A percentile compares a stretch with the other conserved stretches of the same genome.
Evolutionary conservation across 2,329 filamentous ascomycete species (phyloP).

Genomic region (Cercospora sp.): DNA sequence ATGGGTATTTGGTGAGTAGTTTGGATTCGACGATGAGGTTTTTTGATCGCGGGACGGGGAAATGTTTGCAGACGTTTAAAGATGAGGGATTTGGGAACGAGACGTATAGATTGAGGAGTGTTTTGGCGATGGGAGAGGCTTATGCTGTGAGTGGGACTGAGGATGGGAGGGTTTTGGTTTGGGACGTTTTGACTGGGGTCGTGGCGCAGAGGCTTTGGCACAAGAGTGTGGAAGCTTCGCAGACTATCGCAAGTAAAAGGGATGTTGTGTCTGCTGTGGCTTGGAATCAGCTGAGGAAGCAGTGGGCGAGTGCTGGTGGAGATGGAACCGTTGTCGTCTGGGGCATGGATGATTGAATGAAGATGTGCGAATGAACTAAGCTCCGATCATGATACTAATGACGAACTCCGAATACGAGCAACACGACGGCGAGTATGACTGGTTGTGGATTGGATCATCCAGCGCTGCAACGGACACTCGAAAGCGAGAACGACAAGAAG

Average conservation of each 20-base stretch:
- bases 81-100: conserved; percentile 62
- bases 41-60: conserved; percentile 75
- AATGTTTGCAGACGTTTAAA: conserved; percentile 70
- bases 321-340: conserved; percentile 47
- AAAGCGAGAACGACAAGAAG: conserved; percentile 58
- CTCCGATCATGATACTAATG: neutral
- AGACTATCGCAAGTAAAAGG: conserved; percentile 40
- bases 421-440: conserved; percentile 45
- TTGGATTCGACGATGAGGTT: conserved; percentile 76
- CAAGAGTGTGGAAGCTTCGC: conserved; percentile 31
- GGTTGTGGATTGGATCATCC: conserved; percentile 41
- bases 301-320: conserved; percentile 53
- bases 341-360: conserved; percentile 28
- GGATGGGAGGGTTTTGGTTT: conserved; percentile 70
- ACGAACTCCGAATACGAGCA: conserved; percentile 36
- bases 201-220: conserved; percentile 62
- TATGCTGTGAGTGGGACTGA: conserved; percentile 82
- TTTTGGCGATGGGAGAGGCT: conserved; percentile 73
- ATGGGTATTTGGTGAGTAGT: conserved; percentile 70
- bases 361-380: neutral
- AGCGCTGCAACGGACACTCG: conserved; percentile 33
- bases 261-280: conserved; percentile 52
- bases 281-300: conserved; percentile 48
- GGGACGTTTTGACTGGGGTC: conserved; percentile 79
- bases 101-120: conserved; percentile 71